phyloP scores from a whole-genome alignment of 768 basidiomycete species.

The Pleurotus ostreatus region DNA sequence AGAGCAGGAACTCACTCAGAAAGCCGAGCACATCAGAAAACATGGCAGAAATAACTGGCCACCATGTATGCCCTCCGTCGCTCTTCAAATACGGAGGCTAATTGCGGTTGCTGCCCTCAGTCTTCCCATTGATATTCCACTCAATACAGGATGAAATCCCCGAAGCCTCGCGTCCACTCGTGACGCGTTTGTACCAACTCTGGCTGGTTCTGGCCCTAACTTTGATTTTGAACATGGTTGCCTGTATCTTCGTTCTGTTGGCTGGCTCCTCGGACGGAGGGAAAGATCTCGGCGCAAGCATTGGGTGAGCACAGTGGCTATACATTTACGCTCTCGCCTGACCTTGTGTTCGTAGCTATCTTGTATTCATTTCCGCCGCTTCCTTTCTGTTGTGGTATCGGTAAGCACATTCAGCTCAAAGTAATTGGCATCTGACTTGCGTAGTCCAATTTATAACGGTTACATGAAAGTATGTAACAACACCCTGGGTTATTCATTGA shows the following conservation, averaged over 20 bases:
- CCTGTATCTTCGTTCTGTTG: constrained; percentile 82
- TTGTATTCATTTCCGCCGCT: constrained; percentile 69
- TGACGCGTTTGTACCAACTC: constrained; percentile 85
- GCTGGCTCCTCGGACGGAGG: constrained; percentile 74
- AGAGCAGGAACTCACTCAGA: constrained; percentile 69
- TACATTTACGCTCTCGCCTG: constrained; percentile 13
- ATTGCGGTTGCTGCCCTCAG: constrained; percentile 34
- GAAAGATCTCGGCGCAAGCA: constrained; percentile 76
- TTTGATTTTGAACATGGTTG: constrained; percentile 84
- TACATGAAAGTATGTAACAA: constrained; percentile 79
- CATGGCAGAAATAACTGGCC: constrained; percentile 95
- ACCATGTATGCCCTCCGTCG: constrained; percentile 53
- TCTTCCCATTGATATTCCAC: constrained; percentile 93
- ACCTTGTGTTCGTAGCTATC: constrained; percentile 49
- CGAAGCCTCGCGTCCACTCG: constrained; percentile 69
- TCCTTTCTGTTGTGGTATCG: constrained; percentile 97
- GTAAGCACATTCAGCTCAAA: constrained; percentile 36
- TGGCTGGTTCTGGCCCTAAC: constrained; percentile 89
- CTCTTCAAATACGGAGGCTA: not conserved
- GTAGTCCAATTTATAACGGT: constrained; percentile 92
- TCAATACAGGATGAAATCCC: constrained; percentile 90
- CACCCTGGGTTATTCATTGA: not conserved
- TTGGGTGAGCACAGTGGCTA: constrained; percentile 54
- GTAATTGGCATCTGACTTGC: constrained; percentile 10
- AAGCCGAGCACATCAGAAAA: constrained; percentile 62